Evolutionary conservation across 768 basidiomycete species (phyloP).

Genomic region (Pulveroboletus sp.): DNA sequence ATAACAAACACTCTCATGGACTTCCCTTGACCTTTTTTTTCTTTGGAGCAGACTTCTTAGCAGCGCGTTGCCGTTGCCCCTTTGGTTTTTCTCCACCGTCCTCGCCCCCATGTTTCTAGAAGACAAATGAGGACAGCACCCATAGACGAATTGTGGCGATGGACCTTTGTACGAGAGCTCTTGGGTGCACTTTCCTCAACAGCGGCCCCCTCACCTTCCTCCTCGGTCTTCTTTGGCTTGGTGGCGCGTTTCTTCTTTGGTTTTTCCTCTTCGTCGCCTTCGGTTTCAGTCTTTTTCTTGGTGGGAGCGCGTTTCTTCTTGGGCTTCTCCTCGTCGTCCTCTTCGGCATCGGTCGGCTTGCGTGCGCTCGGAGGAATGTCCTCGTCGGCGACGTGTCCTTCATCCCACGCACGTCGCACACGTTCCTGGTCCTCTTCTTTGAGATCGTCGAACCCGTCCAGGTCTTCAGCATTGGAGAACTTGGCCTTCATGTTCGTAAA

Average conservation of each 20-base stretch:
- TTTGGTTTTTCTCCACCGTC: slow-evolving; percentile 44
- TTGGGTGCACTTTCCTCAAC: slow-evolving; percentile 33
- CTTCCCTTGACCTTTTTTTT: slow-evolving; percentile 40
- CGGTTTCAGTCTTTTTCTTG: slow-evolving; percentile 35
- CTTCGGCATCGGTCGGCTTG: slow-evolving; percentile 49
- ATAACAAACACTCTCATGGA: not conserved
- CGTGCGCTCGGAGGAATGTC: slow-evolving; percentile 76
- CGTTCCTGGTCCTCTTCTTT: slow-evolving; percentile 64
- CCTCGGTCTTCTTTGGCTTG: slow-evolving; percentile 33
- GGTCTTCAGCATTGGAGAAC: slow-evolving; percentile 55
- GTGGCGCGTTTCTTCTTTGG: slow-evolving; percentile 35
- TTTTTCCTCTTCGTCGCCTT: slow-evolving; percentile 34
- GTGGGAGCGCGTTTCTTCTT: slow-evolving; percentile 44
- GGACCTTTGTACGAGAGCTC: slow-evolving; percentile 37
- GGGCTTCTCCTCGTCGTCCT: slow-evolving; percentile 52
- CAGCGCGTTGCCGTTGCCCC: slow-evolving; percentile 44
- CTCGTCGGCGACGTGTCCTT: slow-evolving; percentile 74
- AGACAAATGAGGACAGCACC: slow-evolving; percentile 11
- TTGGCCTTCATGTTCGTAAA: slow-evolving; percentile 65
- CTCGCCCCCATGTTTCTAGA: slow-evolving; percentile 31
- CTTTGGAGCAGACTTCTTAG: slow-evolving; percentile 47
- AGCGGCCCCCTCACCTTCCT: slow-evolving; percentile 33
- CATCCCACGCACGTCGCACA: slow-evolving; percentile 68
- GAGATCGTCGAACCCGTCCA: slow-evolving; percentile 85
- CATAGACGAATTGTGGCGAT: slow-evolving; percentile 12